A percentile compares a stretch with the other conserved stretches of the same genome.
phyloP scores from a whole-genome alignment of 495 filamentous ascomycete species.

The Penicillium diatomitis region DNA sequence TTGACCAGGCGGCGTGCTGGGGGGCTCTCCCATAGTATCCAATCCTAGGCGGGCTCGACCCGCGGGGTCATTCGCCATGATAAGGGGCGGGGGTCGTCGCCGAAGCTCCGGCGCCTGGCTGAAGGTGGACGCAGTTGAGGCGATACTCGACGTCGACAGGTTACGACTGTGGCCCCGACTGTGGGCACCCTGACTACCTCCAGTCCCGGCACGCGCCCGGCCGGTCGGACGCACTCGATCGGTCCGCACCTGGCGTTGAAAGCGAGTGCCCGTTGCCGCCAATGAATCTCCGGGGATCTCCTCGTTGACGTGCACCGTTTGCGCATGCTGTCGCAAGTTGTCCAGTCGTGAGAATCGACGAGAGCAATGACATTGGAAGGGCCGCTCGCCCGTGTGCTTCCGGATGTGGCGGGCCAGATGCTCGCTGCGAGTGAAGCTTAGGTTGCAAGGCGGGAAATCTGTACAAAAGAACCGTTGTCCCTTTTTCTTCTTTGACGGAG shows the following conservation, averaged over 20 bases:
- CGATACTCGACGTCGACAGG: slow-evolving; percentile 76
- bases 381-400: slow-evolving; percentile 96
- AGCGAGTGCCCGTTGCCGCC: slow-evolving; percentile 85
- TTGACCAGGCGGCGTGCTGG: slow-evolving; percentile 40
- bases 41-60: slow-evolving; percentile 50
- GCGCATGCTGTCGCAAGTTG: slow-evolving; percentile 92
- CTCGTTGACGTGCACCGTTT: slow-evolving; percentile 96
- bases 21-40: slow-evolving; percentile 46
- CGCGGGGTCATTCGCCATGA: slow-evolving; percentile 66
- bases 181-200: slow-evolving; percentile 54
- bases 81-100: slow-evolving; percentile 69
- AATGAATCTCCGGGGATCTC: slow-evolving; percentile 91
- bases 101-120: slow-evolving; percentile 52
- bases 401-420: slow-evolving; percentile 92
- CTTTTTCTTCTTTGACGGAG: slow-evolving; percentile 84
- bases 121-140: slow-evolving; percentile 64
- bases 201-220: slow-evolving; percentile 67
- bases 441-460: slow-evolving; percentile 88
- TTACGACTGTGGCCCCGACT: slow-evolving; percentile 73
- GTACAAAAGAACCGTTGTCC: slow-evolving; percentile 95
- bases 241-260: slow-evolving; percentile 88
- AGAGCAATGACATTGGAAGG: slow-evolving; percentile 94
- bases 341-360: slow-evolving; percentile 94
- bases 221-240: slow-evolving; percentile 66
- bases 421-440: slow-evolving; percentile 95